phyloP scores from a whole-genome alignment of 805 yeast species.

The Jamesozyma hellenica region DNA sequence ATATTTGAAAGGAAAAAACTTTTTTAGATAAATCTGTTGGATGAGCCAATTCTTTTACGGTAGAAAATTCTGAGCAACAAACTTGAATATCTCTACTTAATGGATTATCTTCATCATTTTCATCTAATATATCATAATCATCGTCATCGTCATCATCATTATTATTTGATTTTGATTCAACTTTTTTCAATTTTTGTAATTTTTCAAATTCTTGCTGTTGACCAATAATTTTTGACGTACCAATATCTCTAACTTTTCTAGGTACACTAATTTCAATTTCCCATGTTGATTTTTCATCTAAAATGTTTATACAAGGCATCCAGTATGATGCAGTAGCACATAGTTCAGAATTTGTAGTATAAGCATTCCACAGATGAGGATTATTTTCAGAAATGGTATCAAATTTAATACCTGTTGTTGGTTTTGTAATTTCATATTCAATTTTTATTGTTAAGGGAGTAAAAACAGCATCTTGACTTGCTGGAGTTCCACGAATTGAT shows the following conservation, averaged over 20 bases:
- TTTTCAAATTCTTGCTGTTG: constrained; percentile 9
- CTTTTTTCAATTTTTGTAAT: constrained; percentile 11
- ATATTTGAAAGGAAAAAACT: constrained; percentile 58
- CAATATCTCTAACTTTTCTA: constrained; percentile 64
- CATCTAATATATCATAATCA: constrained; percentile 23
- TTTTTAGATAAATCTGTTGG: constrained; percentile 67
- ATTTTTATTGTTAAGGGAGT: constrained; percentile 67
- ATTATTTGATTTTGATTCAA: constrained; percentile 5
- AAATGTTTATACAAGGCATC: constrained; percentile 91
- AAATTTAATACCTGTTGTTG: constrained; percentile 67
- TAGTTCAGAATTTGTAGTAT: constrained; percentile 68
- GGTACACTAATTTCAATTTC: constrained; percentile 81
- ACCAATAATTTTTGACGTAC: constrained; percentile 30
- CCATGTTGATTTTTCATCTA: constrained; percentile 89
- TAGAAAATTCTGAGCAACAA: constrained; percentile 60
- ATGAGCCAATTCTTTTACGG: constrained; percentile 62
- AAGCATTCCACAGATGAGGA: constrained; percentile 65
- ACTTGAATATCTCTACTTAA: constrained; percentile 44
- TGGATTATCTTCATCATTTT: constrained; percentile 19
- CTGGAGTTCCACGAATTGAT: constrained; percentile 33
- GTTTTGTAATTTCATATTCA: constrained; percentile 53
- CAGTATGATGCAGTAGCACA: constrained; percentile 86
- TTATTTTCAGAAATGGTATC: constrained; percentile 33
- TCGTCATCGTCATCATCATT: constrained; percentile 24
- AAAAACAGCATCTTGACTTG: constrained; percentile 41